These are phyloP conservation scores for Sporisorium scitamineum DNA, from an alignment of 1,284 basidiomycete genomes.

Conservation along the genomic window DNA sequence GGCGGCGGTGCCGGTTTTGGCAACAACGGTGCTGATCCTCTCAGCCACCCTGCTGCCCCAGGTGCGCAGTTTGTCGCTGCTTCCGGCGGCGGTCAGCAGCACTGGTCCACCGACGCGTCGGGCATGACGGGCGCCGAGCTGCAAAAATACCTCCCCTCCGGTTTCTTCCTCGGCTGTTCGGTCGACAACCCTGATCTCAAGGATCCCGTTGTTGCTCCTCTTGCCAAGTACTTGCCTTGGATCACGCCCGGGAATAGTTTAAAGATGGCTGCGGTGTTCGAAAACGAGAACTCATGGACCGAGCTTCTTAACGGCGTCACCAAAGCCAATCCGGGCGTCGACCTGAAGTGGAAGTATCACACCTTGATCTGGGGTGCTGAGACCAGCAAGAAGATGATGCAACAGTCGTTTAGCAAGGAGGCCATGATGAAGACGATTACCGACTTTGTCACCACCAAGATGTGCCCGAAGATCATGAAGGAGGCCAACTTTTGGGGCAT, in stretches of 20 bases:
- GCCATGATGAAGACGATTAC: slow-evolving; percentile 51
- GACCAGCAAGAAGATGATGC: slow-evolving; percentile 35
- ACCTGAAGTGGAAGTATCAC: slow-evolving; percentile 39
- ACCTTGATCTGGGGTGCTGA: slow-evolving; percentile 46
- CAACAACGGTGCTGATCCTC: slow-evolving; percentile 24
- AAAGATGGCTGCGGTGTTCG: slow-evolving; percentile 40
- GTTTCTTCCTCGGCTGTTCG: slow-evolving; percentile 38
- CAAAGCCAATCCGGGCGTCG: slow-evolving; percentile 10
- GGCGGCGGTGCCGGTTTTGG: slow-evolving; percentile 10
- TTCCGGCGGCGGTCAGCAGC: slow-evolving; percentile 27
- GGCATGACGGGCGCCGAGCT: slow-evolving; percentile 41
- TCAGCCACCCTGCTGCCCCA: slow-evolving; percentile 22
- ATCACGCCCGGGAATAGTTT: slow-evolving; percentile 34
- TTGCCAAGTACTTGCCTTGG: slow-evolving; percentile 30
- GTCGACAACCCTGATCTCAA: slow-evolving; percentile 43
- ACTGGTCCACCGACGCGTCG: slow-evolving; percentile 41
- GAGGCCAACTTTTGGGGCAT: slow-evolving; percentile 48
- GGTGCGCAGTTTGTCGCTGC: not conserved
- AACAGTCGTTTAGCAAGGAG: slow-evolving; percentile 38
- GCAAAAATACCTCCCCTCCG: slow-evolving; percentile 17
- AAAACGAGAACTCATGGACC: slow-evolving; percentile 34
- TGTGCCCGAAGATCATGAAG: slow-evolving; percentile 51
- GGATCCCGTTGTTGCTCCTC: slow-evolving; percentile 14
- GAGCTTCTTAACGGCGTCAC: slow-evolving; percentile 29
- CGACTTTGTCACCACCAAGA: slow-evolving; percentile 41